Base-by-base conservation (phyloP, 441 rosid species). In the Gossypium gossypioides region DNA sequence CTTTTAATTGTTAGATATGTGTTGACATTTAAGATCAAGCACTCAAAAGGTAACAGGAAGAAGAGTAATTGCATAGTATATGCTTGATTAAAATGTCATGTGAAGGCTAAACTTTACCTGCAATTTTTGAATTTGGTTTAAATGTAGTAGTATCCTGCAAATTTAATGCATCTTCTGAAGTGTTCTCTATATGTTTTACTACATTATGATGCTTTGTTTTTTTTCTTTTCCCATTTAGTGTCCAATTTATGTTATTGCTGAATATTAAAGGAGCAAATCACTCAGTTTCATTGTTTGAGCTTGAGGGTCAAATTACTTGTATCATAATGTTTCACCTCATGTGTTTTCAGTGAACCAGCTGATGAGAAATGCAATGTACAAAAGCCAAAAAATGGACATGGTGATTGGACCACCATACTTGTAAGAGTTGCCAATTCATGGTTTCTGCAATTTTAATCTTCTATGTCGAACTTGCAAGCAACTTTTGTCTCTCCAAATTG, bases 341-440 rank as follows among this genome's bases (percentile, higher is more conserved):
- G 63, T 12, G 6, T 75, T 75, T 79, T 12, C 89, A 93, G 97
- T 52, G 98, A 91, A 79, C 98, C 97, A 21, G 78, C 78, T 42
- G 66, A 77, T 54, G 86, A 78, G 15, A 85, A 71, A 73, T 88
- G 94, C 84, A 82, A 86, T 67, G 72, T 72, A 7, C 84, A 81
- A 62, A 80, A 68, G 68, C 86, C 72, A 69, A 78, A 62, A 13
- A 76, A 79, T 70, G 75, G 76, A 68, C 82, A 86, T 68, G 77
- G 77, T 1, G 93, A 84, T 76, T 91, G 95, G 96, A 82, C 83
- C 40, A 86, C 92, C 7, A 73, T 93, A 68, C 81, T 91, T 73
- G 97, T 93, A 78, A 84, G 83, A 64, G 22, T 55, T 68, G 9
- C 12, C 7, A 3, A 59, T 24, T 57, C 56, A 50, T 51, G 12